Evolutionary conservation across 805 yeast genomes (phyloP), one percentile per base, ranked within the genome.

Genomic region (Sugiyamaella smithiae): DNA sequence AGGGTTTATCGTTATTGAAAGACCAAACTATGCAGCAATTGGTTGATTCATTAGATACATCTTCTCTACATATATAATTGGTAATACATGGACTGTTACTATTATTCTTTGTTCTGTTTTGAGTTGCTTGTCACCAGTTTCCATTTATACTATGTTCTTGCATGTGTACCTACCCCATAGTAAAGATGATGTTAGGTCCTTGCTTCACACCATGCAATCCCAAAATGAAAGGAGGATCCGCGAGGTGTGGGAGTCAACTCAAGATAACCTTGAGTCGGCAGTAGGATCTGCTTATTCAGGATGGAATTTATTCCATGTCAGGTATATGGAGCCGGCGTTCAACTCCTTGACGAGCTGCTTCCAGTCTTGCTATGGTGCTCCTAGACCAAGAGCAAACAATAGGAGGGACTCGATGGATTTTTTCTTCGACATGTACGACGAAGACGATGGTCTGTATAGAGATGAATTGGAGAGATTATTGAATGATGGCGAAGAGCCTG

Each of bases 381-480:
- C 51, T 12, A 29, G 45, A 25, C 31, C 33, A 11, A 35, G 46
- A 7, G 35, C 42, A 16, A 57, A 51, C 44, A 46, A 25, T 36
- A 46, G 62, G 26, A 40, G 60, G 11, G 48, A 49, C 19, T 52
- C 58, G 3, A 47, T 47, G 19, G 63, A 59, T 32, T 48, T 58
- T 25, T 59, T 57, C 44, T 59, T 59, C 50, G 63, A 59, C 43
- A 53, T 57, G 60, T 59, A 59, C 40, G 62, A 59, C 35, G 58
- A 56, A 8, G 59, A 56, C 7, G 62, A 50, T 17, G 43, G 45
- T n/a, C 43, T 53, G 44, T 62, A 53, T 19, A 46, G 58, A 7
- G 63, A 59, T 28, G 63, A 59, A 38, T 36, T 59, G 40, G 63
- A 58, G 41, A 45, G 60, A 26, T 43, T 59, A 31, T 31, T 59